Base-by-base conservation (phyloP, 345 rosid genomes). In the Durio zibethinus region DNA sequence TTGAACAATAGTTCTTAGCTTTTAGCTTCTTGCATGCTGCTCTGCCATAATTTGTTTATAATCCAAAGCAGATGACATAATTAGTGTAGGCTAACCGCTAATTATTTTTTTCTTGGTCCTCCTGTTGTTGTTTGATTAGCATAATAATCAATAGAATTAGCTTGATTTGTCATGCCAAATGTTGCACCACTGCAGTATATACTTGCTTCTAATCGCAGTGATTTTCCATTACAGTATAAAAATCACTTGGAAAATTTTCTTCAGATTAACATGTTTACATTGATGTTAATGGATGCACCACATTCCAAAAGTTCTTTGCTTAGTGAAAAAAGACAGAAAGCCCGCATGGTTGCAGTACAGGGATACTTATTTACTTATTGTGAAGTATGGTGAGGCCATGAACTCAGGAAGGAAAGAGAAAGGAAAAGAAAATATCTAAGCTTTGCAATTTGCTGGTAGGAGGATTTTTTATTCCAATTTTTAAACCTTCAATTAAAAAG, bases 41-140 rank as follows among this genome's bases (percentile, higher is more conserved):
- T 78, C 56, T 73, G 82, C 42, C 56, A 38, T 80, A 78, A 68
- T 75, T 56, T 84, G 84, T 81, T 68, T 71, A 76, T 73, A 78
- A 25, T 29, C 69, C 33, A 60, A 65, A 68, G 59, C 63, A 69
- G 72, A 76, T 73, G 27, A 48, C 57, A 27, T 31, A 63, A 68
- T 35, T 75, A 80, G 80, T 66, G 20, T 80, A 83, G 86, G 78
- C 80, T 84, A 78, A 78, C 80, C 7, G 40, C 53, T 35, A 65
- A 76, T 68, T 53, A 56, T 73, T 76, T 77, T 42, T 72, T 76
- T 79, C 76, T 57, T 65, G 78, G 50, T 61, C 77, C 67, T 25
- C 38, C 50, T 65, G 25, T 53, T 73, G 80, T 61, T 81, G 43
- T 57, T 67, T 59, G 64, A 57, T 71, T 25, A 75, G 15, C 52